These are phyloP conservation scores for Yarrowia porcina DNA, from an alignment of 805 yeast genomes.

Conservation along the genomic window DNA sequence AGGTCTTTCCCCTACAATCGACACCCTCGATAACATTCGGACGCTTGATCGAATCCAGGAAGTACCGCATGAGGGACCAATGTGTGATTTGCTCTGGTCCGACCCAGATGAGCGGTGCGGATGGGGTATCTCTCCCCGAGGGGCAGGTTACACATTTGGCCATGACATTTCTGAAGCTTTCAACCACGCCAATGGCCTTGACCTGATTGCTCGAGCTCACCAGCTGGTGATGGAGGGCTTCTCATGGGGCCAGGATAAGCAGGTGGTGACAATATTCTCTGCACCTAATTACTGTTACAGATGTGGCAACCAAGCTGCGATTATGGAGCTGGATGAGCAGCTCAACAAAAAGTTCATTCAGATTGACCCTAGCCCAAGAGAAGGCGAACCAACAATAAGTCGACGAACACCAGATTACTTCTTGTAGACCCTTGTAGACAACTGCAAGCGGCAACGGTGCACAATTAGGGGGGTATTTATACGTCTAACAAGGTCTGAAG, in stretches of 20 bases:
- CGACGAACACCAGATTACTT: constrained; percentile 94
- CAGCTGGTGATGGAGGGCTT: constrained; percentile 98
- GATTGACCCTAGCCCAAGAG: constrained; percentile 89
- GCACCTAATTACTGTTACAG: constrained; percentile 97
- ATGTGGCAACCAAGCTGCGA: constrained; percentile 97
- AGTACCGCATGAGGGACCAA: constrained; percentile 97
- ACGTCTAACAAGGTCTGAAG: background rate
- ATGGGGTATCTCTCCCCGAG: constrained; percentile 98
- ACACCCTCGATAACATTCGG: constrained; percentile 89
- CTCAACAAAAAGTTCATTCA: constrained; percentile 85
- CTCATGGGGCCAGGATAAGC: constrained; percentile 91
- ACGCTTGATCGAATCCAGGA: constrained; percentile 92
- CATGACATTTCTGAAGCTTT: constrained; percentile 94
- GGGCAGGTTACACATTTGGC: constrained; percentile 99
- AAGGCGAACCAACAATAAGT: constrained; percentile 95
- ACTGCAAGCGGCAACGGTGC: background rate
- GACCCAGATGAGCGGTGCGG: constrained; percentile 98
- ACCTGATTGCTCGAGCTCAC: constrained; percentile 91
- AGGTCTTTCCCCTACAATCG: constrained; percentile 94
- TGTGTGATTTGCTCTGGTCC: constrained; percentile 95
- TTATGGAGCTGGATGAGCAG: constrained; percentile 95
- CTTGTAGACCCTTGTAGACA: constrained; percentile 50
- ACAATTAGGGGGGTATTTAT: constrained; percentile 3
- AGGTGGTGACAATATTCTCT: constrained; percentile 87
- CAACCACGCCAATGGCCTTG: constrained; percentile 85